These are phyloP conservation scores for Collybia mongolica DNA, from an alignment of 768 basidiomycete genomes.

Conservation along the genomic window DNA sequence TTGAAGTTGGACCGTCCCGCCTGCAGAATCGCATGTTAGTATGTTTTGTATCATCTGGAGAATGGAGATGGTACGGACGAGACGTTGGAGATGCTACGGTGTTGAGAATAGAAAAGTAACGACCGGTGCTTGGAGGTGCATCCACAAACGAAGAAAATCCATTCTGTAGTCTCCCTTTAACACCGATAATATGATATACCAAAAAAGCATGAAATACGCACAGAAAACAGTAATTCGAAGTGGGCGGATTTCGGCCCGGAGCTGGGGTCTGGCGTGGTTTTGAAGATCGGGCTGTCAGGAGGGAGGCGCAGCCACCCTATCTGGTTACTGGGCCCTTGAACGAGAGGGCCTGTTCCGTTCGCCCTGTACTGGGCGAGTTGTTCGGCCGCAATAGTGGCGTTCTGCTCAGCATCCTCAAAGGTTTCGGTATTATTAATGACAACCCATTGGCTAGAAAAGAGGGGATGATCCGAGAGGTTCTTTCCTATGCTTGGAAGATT, in stretches of 20 bases:
- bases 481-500: not conserved
- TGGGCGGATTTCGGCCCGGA: constrained; percentile 21
- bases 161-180: not conserved
- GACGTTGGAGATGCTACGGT: constrained; percentile 10
- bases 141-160: not conserved
- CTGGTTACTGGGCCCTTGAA: constrained; percentile 8
- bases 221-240: constrained; percentile 14
- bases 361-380: constrained; percentile 20
- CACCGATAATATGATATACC: too few relatives aligned
- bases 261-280: constrained; percentile 15
- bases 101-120: constrained; percentile 7
- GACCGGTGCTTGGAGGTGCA: constrained; percentile 2
- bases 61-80: constrained; percentile 12
- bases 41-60: not conserved
- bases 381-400: constrained; percentile 12
- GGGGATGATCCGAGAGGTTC: constrained; percentile 21
- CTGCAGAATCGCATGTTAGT: constrained; percentile 11
- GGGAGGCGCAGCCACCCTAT: constrained; percentile 19
- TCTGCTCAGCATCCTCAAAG: constrained; percentile 16
- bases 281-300: constrained; percentile 1
- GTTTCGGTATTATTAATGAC: constrained; percentile 11
- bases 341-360: constrained; percentile 11
- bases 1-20: constrained; percentile 18
- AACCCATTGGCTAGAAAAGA: constrained; percentile 9
- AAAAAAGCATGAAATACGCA: not conserved